Percentiles rank a stretch among this genome's conserved stretches.
Conservation (phyloP, 2,329 filamentous ascomycete genomes). For the Geosmithia putterillii region DNA sequence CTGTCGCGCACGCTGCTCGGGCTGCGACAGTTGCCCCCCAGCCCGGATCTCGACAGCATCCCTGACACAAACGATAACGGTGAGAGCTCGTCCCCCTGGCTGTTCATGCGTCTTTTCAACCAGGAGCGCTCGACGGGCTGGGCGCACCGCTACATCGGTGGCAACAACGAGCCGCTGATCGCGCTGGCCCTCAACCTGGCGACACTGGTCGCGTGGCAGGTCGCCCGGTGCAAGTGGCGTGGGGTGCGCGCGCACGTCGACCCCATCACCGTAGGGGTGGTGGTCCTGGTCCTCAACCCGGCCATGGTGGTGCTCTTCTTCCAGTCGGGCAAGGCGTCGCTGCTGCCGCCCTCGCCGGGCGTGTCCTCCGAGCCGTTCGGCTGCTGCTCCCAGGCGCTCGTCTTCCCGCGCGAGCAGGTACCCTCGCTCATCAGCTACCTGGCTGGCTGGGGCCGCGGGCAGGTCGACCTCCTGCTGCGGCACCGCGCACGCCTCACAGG, state of each 20-base stretch:
- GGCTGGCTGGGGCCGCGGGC: not conserved
- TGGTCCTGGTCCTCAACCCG: not conserved
- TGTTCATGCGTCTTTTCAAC: slow-evolving; percentile 56
- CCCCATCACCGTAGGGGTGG: not conserved
- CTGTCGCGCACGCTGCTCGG: slow-evolving; percentile 68
- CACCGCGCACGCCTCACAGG: not conserved
- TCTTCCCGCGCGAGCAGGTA: not conserved
- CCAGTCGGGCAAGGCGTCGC: slow-evolving; percentile 2
- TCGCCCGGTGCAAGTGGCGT: not conserved
- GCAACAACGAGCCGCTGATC: slow-evolving; percentile 1
- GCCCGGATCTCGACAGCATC: too few species aligned
- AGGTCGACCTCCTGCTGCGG: slow-evolving; percentile 1
- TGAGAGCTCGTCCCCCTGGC: slow-evolving; percentile 47
- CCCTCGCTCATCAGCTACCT: not conserved
- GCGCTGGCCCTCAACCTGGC: not conserved
- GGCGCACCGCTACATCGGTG: not conserved
- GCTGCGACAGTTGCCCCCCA: slow-evolving; percentile 25
- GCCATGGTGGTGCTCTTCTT: slow-evolving; percentile 1
- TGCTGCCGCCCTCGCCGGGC: not conserved
- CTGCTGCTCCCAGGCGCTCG: slow-evolving; percentile 2
- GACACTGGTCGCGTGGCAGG: not conserved
- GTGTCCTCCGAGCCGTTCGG: not conserved
- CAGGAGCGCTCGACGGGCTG: slow-evolving; percentile 3
- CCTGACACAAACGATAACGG: slow-evolving; percentile 33
- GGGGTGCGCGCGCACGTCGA: not conserved